Evolutionary conservation across 2,329 filamentous ascomycete genomes (phyloP).

Genomic region (Amauroascus niger): DNA sequence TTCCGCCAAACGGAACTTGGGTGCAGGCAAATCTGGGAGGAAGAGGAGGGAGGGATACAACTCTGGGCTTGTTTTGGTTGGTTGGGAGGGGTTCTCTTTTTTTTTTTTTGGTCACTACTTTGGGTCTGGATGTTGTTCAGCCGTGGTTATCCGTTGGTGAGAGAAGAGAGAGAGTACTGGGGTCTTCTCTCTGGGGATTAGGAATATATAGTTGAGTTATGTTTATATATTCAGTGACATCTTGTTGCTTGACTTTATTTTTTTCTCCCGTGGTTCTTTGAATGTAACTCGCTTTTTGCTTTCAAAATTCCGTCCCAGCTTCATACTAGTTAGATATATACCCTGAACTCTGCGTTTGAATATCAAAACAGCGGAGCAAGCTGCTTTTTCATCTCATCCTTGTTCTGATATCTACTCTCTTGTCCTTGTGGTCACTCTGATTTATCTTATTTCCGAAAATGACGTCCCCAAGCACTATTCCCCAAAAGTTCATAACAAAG

Average conservation of each 20-base stretch:
- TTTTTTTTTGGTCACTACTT: too few species aligned
- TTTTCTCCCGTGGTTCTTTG: not conserved
- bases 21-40: too few species aligned
- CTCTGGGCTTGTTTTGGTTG: not conserved
- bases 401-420: too few species aligned
- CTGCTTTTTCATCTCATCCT: too few species aligned
- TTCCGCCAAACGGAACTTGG: too few species aligned
- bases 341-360: not conserved
- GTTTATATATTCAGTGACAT: not conserved
- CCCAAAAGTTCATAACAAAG: constrained; percentile 67
- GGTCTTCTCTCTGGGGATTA: not conserved
- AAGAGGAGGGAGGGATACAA: too few species aligned
- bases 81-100: not conserved
- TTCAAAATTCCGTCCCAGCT: too few species aligned
- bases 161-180: too few species aligned
- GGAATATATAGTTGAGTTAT: too few species aligned
- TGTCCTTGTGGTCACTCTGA: not conserved
- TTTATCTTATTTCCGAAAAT: constrained; percentile 26
- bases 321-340: not conserved
- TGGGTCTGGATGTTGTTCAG: not conserved
- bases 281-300: not conserved
- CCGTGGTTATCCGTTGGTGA: constrained; percentile 10
- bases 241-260: not conserved
- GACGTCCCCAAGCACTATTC: constrained; percentile 49
- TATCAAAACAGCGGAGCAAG: not conserved